These are phyloP conservation scores for Lactarius tabidus DNA, from an alignment of 768 basidiomycete genomes.

Conservation along the genomic window DNA sequence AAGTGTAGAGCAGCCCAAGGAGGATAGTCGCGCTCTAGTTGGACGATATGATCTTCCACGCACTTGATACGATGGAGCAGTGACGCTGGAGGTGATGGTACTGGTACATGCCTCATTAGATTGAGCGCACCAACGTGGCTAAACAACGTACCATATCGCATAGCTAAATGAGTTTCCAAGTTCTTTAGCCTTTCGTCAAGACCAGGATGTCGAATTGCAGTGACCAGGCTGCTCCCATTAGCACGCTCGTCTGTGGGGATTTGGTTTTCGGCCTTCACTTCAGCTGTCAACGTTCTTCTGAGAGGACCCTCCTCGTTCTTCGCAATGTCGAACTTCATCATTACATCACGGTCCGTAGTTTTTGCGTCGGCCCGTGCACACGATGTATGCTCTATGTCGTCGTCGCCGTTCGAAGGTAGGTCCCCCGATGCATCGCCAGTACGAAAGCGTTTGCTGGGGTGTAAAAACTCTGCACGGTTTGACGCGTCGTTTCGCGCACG, in stretches of 20 bases:
- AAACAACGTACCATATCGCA: constrained; percentile 58
- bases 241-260: neutral
- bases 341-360: constrained; percentile 63
- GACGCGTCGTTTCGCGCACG: constrained; percentile 71
- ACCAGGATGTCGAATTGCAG: constrained; percentile 50
- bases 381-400: constrained; percentile 37
- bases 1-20: constrained; percentile 89
- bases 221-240: constrained; percentile 32
- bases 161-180: constrained; percentile 66
- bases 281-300: constrained; percentile 49
- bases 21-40: constrained; percentile 76
- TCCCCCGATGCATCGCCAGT: constrained; percentile 22
- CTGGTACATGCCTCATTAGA: constrained; percentile 35
- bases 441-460: constrained; percentile 50
- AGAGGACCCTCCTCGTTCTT: constrained; percentile 79
- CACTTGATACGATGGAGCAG: constrained; percentile 62
- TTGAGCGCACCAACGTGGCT: neutral
- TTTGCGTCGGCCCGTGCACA: constrained; percentile 77
- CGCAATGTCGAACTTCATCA: constrained; percentile 87
- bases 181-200: constrained; percentile 60
- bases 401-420: constrained; percentile 24
- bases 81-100: constrained; percentile 65
- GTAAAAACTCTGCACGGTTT: constrained; percentile 71
- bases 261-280: neutral
- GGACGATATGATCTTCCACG: constrained; percentile 72